Base-by-base conservation (phyloP, 495 filamentous ascomycete species). In the Chlorociboria aeruginascens region DNA sequence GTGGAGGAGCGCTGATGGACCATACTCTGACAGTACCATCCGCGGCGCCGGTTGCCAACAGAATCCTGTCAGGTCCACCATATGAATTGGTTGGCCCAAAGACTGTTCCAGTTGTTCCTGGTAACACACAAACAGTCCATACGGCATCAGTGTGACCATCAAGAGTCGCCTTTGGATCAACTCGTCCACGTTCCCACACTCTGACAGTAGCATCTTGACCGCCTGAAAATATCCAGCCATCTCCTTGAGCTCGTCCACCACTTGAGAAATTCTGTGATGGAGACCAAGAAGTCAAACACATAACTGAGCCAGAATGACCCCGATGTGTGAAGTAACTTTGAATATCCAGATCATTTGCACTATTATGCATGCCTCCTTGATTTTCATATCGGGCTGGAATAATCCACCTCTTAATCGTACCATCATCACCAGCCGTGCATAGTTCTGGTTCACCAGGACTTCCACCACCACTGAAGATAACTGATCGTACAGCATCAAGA, bases 191-290 rank as follows among this genome's bases (percentile, higher is more conserved):
- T 67, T 97, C 89, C 92, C 92, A 98, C 2, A 97, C 87, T 25
- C 88, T 77, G 14, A 98, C 78, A 8, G 89, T 93, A 3, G 89
- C 79, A 62, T 98, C 92, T 59, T 95, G 87, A 3, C 92, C 92
- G 36, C 93, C 92, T 13, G 89, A 96, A 64, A 98, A 97, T 33
- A 98, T 83, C 92, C 93, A 97, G 6, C 93, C 93, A 53, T 95
- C 89, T 14, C 87, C 87, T 46, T 82, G 71, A 1, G 81, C 82
- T 46, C 88, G 78, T 8, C 89, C 89, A 14, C 88, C 89, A 29
- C 86, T 93, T 8, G 83, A 85, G 63, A 94, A 92, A 55, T 84
- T 85, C 36, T 86, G 81, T 6, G 82, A 77, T 3, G 86, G 77
- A 1, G 89, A 86, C 69, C 84, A 95, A 3, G 92, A 83, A 2